Percentiles rank a stretch among this genome's conserved stretches.
Evolutionary conservation across 306 rosid genomes (phyloP).

Genomic region (Cicer yamashitae): DNA sequence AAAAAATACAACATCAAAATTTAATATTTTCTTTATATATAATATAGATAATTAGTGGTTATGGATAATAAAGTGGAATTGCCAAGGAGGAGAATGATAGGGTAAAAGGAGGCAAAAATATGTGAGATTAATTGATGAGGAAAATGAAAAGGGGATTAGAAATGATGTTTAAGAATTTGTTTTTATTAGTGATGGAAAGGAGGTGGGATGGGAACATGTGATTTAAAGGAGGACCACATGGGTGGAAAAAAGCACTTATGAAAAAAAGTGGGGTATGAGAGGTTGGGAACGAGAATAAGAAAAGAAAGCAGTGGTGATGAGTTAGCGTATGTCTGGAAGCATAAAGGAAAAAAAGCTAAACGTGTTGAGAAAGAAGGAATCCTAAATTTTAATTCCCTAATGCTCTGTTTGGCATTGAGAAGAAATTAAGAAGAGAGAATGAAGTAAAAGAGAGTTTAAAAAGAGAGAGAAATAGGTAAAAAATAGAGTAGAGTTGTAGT

Average conservation of each 20-base stretch:
- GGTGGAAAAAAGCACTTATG: constrained; percentile 21
- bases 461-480: no score
- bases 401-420: no score
- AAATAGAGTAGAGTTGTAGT: no score
- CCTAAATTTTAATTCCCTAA: constrained; percentile 23
- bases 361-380: constrained; percentile 32
- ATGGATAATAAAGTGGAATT: constrained; percentile 35
- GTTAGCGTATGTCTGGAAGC: constrained; percentile 42
- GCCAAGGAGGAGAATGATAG: constrained; percentile 38
- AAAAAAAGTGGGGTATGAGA: constrained; percentile 43
- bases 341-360: constrained; percentile 53
- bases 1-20: no score
- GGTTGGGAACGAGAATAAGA: constrained; percentile 46
- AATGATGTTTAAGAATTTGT: constrained; percentile 43
- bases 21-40: no score
- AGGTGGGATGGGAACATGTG: constrained; percentile 54
- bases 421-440: no score
- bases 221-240: constrained; percentile 48
- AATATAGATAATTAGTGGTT: constrained; percentile 33
- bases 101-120: constrained; percentile 47
- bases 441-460: no score
- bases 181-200: constrained; percentile 48
- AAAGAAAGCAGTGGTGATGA: constrained; percentile 49
- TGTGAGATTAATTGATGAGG: constrained; percentile 42
- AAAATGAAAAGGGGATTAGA: constrained; percentile 44